Evolutionary conservation across 2,329 filamentous ascomycete genomes (phyloP).

Genomic region (Trichophyton schoenleinii): DNA sequence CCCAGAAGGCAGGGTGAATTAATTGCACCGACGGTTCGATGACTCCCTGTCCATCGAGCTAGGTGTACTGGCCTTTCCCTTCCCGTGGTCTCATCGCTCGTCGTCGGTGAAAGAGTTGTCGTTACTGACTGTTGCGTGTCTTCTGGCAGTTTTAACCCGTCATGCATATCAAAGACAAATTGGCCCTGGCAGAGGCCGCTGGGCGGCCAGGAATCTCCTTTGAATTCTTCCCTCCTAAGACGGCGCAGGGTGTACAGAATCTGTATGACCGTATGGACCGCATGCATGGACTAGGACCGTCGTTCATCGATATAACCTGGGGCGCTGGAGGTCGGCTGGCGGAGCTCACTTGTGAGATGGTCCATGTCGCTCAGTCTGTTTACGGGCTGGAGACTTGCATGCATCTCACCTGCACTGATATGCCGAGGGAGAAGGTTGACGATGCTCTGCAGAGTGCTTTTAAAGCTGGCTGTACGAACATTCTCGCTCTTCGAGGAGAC

Average conservation of each 20-base stretch:
- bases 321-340: constrained; percentile 86
- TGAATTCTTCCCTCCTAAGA: constrained; percentile 98
- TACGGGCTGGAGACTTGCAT: constrained; percentile 97
- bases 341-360: constrained; percentile 93
- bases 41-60: background rate
- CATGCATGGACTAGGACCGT: constrained; percentile 87
- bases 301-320: constrained; percentile 98
- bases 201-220: constrained; percentile 89
- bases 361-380: constrained; percentile 84
- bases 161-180: constrained; percentile 94
- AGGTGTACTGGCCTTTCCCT: background rate
- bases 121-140: background rate
- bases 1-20: background rate
- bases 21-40: background rate
- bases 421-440: constrained; percentile 86
- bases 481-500: constrained; percentile 83
- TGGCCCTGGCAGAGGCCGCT: constrained; percentile 65
- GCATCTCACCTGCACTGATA: constrained; percentile 97
- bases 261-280: constrained; percentile 99
- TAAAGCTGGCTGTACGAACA: constrained; percentile 93
- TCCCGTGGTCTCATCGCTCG: background rate
- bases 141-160: constrained; percentile 25
- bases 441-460: constrained; percentile 78
- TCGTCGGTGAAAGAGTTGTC: background rate
- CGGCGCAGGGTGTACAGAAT: constrained; percentile 79